Base-by-base conservation (phyloP, 1,139 yeast species). In the Blastobotrys raffinosifermentans region DNA sequence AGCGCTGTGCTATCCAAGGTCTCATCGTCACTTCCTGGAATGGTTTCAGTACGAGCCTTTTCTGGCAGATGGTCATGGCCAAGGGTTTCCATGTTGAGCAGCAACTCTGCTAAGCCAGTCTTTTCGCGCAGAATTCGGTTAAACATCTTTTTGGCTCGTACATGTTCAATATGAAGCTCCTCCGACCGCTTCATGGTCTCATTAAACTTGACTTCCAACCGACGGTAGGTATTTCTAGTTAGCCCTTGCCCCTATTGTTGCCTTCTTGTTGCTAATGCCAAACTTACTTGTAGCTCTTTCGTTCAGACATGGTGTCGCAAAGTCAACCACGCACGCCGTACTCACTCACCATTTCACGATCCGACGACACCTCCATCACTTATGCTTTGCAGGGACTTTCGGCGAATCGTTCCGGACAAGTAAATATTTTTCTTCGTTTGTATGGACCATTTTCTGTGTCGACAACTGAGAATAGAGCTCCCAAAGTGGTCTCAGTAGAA, bases 401-500 rank as follows among this genome's bases (percentile, higher is more conserved):
- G n/a, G n/a, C n/a, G n/a, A n/a, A n/a, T n/a, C n/a, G n/a, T n/a
- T n/a, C n/a, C n/a, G n/a, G n/a, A n/a, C n/a, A n/a, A n/a, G n/a
- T n/a, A n/a, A n/a, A n/a, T n/a, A 75, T 77, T 55, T 60, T 63
- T 4, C 67, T 65, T 42, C 66, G 66, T 41, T 66, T 57, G 32
- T 55, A 55, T 11, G 50, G 50, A 2, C 51, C 55, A 1, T 25
- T 39, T 13, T 57, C 61, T 1, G 25, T 38, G 21, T 34, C 45
- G 5, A 43, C 51, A 27, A 64, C 31, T 8, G 76, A 77, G 58
- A 72, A 74, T 38, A 61, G 54, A 32, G 63, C 61, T 22, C 77
- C 75, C 41, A 75, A 61, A 16, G 71, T 65, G 5, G 77, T 59
- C 53, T 73, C 78, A 39, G 80, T 74, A 1, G 77, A 67, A 19